Evolutionary conservation across 2,329 filamentous ascomycete species (phyloP).

Genomic region (Fusarium veterinarium): DNA sequence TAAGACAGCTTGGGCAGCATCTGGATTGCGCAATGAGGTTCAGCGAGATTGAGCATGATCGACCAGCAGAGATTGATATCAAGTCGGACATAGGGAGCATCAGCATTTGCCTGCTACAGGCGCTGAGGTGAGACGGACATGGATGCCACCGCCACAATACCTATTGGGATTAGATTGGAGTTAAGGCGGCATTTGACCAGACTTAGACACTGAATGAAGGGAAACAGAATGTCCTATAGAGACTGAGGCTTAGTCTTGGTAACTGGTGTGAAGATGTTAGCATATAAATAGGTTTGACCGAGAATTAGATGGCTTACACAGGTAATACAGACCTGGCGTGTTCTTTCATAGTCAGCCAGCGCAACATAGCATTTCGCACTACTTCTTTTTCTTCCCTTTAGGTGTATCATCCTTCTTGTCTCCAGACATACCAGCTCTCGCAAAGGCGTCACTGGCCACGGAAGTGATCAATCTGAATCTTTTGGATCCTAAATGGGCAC

Average conservation of each 20-base stretch:
- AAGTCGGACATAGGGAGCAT: not conserved
- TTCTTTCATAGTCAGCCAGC: not conserved
- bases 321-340: not conserved
- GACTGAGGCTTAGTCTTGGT: not conserved
- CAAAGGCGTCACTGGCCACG: constrained; percentile 83
- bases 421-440: constrained; percentile 78
- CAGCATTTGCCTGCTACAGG: not conserved
- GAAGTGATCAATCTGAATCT: constrained; percentile 91
- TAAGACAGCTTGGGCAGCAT: not conserved
- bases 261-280: constrained; percentile 4
- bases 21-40: constrained; percentile 28
- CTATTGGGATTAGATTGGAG: not conserved
- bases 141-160: not conserved
- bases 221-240: not conserved
- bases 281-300: not conserved
- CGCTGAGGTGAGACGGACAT: not conserved
- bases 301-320: not conserved
- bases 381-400: constrained; percentile 29
- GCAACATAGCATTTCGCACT: not conserved
- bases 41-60: not conserved
- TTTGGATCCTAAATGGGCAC: constrained; percentile 86
- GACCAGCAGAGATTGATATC: not conserved
- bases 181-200: not conserved
- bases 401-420: constrained; percentile 52
- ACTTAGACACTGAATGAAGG: not conserved